Evolutionary conservation across 192 early-diverging fungal species (phyloP), one percentile per base, ranked within the genome.

Genomic region (Rhizophagus prolifer): DNA sequence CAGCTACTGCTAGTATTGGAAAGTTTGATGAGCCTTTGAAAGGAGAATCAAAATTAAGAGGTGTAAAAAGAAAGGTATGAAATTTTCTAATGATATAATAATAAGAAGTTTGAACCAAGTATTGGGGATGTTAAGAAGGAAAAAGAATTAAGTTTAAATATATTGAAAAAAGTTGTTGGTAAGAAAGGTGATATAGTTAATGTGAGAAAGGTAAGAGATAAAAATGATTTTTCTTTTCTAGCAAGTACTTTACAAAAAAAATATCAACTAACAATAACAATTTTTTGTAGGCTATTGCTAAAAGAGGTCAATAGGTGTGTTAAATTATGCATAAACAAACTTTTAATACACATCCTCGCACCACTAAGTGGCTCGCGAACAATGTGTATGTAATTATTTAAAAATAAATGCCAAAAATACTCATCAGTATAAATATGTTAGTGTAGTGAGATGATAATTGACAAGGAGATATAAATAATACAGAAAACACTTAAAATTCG

Each of bases 1-100:
- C 80, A 25, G 85, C 95, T 34, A 99, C 97, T 4, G 97, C 97
- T 9, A 93, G 91, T 74, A 77, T 94, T 81, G 97, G 97, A 78
- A 92, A 92, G 79, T 99, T 99, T 81, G 96, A 99, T 82, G 84
- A 87, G 63, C 84, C 86, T 47, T 83, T 96, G 25, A 81, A 91
- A 78, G 92, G 92, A 30, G 97, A 98, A 80, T 88, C 90, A 63
- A 91, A 94, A 82, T 80, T 92, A 80, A 98, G 95, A 87, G 92
- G 91, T 60, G 78, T 91, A 41, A 91, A 90, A 81, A 86, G 91
- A 65, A 88, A 85, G 79, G 82, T 83, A 79, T 68, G 23, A 58
- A 21, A 38, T 75, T 8, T 23, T 47, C 19, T 34, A 50, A 60
- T 54, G 9, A 28, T 79, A 36, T 34, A 1, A 31, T 12, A 44